Percentiles rank a stretch among this genome's conserved stretches.
These are phyloP conservation scores for Gynochthodes officinalis DNA, from an alignment of 257 asterid species.

Conservation along the genomic window DNA sequence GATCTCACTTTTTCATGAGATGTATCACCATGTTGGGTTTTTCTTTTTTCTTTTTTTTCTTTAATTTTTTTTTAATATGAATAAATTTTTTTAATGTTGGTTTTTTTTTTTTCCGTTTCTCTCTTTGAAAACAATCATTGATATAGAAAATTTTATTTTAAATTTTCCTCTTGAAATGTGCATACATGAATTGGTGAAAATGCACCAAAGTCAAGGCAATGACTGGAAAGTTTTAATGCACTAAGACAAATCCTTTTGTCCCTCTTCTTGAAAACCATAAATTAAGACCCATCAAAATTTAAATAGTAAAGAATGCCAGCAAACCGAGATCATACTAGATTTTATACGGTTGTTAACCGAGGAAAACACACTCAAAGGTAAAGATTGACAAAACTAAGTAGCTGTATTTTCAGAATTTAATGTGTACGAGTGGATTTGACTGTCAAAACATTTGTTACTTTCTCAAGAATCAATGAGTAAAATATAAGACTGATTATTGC, in stretches of 20 bases:
- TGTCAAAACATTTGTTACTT: not conserved
- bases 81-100: too few species aligned
- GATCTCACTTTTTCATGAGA: constrained; percentile 3
- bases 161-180: not conserved
- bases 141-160: not conserved
- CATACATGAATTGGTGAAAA: not conserved
- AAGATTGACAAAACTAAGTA: not conserved
- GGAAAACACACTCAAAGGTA: not conserved
- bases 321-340: not conserved
- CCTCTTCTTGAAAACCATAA: not conserved
- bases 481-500: not conserved
- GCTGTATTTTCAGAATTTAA: not conserved
- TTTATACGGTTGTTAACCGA: not conserved
- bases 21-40: constrained; percentile 20
- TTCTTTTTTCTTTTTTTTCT: not conserved
- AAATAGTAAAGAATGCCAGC: not conserved
- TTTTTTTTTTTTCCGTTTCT: not conserved
- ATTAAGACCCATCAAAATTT: not conserved
- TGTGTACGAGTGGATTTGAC: not conserved
- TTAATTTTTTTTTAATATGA: not conserved
- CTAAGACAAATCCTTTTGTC: not conserved
- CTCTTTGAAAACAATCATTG: not conserved
- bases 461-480: not conserved
- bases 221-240: not conserved
- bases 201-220: not conserved